Base-by-base conservation (phyloP, 495 filamentous ascomycete genomes). In the Cenococcum geophilum region DNA sequence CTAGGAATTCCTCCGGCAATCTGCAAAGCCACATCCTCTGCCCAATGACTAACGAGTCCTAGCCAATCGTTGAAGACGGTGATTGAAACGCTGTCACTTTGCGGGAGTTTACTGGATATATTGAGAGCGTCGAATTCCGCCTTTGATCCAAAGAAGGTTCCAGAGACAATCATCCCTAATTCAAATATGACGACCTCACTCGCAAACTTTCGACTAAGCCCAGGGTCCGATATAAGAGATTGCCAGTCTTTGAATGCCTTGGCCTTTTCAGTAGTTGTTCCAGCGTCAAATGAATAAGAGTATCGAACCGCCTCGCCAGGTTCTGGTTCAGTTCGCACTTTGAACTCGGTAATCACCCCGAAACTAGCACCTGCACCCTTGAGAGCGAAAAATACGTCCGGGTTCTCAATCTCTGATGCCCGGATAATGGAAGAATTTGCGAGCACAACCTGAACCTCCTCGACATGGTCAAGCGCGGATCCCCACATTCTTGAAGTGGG, bases 401-500 rank as follows among this genome's bases (percentile, higher is more conserved):
- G 20, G 48, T 70, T 62, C 52, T 70, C 27, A n/a, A 32, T 58
- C 35, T 43, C 40, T 0, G 34, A 63, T 14, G 53, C 57, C 22
- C 74, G 62, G 73, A 79, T 57, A 25, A 71, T 63, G 27, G 60
- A 58, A 1, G 58, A 62, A 55, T 71, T 65, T 4, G 66, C 66
- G 42, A 66, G 58, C 4, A 69, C 68, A 18, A 71, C 66, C 47
- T 68, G 73, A 58, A 78, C 78, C 60, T 80, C 79, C 34, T 80
- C 18, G 35, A 82, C 73, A 36, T 82, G 79, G 52, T 82, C 80
- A 14, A 83, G 69, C 16, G 74, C 74, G 1, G 74, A 68, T 23
- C 80, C 80, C 80, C 80, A 83, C 79, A 82, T 82, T 53, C 80
- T 74, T 4, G 79, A 81, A 60, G 76, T 76, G 20, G 79, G 78